phyloP scores from a whole-genome alignment of 768 basidiomycete species.

The Rhodotorula toruloides region DNA sequence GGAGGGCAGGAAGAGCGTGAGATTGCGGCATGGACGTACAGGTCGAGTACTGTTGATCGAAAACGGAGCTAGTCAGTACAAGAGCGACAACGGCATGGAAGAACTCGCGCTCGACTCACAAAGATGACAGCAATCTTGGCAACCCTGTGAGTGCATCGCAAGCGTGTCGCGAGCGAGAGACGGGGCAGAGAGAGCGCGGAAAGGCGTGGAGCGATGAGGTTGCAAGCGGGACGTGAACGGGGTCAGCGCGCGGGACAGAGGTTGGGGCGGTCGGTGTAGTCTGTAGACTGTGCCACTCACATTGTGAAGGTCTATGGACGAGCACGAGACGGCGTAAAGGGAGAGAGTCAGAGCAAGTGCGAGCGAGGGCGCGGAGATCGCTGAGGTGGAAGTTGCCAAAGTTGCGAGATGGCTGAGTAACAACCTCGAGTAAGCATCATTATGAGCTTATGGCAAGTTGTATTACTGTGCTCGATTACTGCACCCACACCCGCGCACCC shows the following conservation, averaged over 20 bases:
- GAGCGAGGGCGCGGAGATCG: too few relatives aligned
- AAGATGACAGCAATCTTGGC: constrained; percentile 23
- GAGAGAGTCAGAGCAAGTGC: too few relatives aligned
- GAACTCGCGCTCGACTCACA: constrained; percentile 4
- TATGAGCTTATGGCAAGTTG: too few relatives aligned
- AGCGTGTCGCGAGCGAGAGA: constrained; percentile 41
- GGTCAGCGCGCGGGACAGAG: too few relatives aligned
- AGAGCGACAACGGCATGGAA: background rate
- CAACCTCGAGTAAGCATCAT: too few relatives aligned
- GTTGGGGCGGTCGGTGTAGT: too few relatives aligned
- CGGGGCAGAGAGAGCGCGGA: constrained; percentile 39
- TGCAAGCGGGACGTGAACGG: too few relatives aligned
- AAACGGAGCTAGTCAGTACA: background rate
- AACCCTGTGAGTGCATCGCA: background rate
- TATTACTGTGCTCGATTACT: too few relatives aligned
- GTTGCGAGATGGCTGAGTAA: too few relatives aligned
- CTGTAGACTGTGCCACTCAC: too few relatives aligned
- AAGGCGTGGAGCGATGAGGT: background rate
- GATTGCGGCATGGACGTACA: background rate
- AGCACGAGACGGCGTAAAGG: background rate
- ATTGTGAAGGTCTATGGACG: too few relatives aligned
- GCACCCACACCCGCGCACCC: constrained; percentile 31
- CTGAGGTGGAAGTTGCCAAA: too few relatives aligned
- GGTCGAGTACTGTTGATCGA: constrained; percentile 17
- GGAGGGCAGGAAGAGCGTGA: background rate